Evolutionary conservation across 306 rosid species (phyloP).

Genomic region (Begonia masoniana): DNA sequence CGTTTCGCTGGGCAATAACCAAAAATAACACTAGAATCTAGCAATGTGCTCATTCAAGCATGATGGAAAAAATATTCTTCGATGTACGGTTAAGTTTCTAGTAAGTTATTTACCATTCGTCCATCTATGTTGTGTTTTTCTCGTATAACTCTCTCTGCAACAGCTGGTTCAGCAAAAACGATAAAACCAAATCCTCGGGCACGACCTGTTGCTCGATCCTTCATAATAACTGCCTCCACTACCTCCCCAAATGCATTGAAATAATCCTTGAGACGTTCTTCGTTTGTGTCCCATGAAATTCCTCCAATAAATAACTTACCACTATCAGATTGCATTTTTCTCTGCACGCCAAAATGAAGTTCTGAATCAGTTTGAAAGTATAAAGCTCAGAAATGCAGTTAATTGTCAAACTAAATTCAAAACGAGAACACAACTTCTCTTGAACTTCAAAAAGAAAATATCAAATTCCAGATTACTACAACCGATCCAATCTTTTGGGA

Average conservation of each 20-base stretch:
- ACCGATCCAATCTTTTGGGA: too few relatives aligned
- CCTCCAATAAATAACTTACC: conserved; percentile 94
- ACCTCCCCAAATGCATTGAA: conserved; percentile 81
- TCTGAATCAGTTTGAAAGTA: too few relatives aligned
- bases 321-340: conserved; percentile 85
- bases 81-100: too few relatives aligned
- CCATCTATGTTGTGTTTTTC: conserved; percentile 98
- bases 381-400: too few relatives aligned
- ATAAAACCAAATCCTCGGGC: conserved; percentile 97
- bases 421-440: too few relatives aligned
- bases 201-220: conserved; percentile 97
- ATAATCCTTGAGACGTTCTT: conserved; percentile 91
- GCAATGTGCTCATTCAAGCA: neutral
- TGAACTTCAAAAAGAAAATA: too few relatives aligned
- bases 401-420: too few relatives aligned
- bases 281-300: conserved; percentile 98
- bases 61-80: too few relatives aligned
- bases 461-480: too few relatives aligned
- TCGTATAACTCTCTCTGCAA: conserved; percentile 63
- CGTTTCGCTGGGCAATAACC: neutral
- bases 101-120: conserved; percentile 60
- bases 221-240: conserved; percentile 96
- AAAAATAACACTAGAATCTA: neutral
- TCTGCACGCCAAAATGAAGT: conserved; percentile 34
- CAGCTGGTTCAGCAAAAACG: conserved; percentile 72